phyloP scores from a whole-genome alignment of 176 grass and related monocot genomes.

The Eragrostis curvula region DNA sequence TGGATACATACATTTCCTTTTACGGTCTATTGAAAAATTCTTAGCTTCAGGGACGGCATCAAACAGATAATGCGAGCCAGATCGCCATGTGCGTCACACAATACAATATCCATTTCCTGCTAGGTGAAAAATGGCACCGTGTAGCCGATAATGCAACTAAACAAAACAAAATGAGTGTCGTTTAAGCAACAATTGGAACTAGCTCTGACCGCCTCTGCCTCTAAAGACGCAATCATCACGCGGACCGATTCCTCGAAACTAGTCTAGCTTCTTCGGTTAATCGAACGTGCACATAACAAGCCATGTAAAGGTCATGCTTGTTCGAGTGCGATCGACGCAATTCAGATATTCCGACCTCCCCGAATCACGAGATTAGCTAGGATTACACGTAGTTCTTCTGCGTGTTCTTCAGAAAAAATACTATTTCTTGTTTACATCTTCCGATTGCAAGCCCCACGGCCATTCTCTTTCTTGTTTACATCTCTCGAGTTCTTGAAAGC shows the following conservation, averaged over 20 bases:
- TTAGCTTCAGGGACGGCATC: no score
- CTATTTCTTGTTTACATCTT: no score
- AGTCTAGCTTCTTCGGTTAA: neutral
- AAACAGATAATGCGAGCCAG: no score
- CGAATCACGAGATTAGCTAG: neutral
- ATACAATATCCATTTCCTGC: neutral
- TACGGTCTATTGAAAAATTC: no score
- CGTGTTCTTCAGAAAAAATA: neutral
- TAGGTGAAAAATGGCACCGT: no score
- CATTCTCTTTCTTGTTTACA: conserved; percentile 25
- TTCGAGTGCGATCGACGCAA: conserved; percentile 36
- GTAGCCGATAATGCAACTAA: neutral
- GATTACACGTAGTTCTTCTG: neutral
- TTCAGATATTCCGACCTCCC: neutral
- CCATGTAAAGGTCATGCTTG: conserved; percentile 5
- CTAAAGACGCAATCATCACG: neutral
- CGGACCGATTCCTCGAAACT: neutral
- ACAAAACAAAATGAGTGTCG: neutral
- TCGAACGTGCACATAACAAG: neutral
- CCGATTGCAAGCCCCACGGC: neutral
- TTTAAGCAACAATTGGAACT: neutral
- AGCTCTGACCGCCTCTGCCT: neutral
- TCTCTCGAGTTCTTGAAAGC: conserved; percentile 28
- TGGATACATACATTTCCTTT: no score
- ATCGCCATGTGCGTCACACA: no score